Evolutionary conservation across 805 yeast genomes (phyloP), one percentile per base, ranked within the genome.

Genomic region (Kodamaea restingae): DNA sequence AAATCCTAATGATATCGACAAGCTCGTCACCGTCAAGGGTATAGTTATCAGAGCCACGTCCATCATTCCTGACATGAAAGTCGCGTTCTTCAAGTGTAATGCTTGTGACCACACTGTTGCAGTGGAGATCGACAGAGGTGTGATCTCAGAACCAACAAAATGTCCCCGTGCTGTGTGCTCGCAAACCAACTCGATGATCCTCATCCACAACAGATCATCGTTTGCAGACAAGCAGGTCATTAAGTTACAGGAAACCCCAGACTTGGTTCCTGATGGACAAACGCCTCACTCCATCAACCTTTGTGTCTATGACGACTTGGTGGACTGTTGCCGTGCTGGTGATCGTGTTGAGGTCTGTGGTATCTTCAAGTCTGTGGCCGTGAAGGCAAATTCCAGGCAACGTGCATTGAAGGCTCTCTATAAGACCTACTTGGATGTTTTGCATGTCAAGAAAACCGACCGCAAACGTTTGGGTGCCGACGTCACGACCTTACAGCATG

Each of bases 271-370:
- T 3, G 98, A 86, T 64, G 98, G 98, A 12, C 98, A 93, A 63
- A 93, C 98, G 2, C 98, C 98, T 1, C 98, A 93, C 61, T 83
- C 96, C 10, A 86, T 93, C 35, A 87, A 95, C 5, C 67, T 93
- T 20, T 88, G 96, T 67, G 95, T 87, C 1, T 93, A 91, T 57
- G 98, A 93, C 61, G 98, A 93, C 59, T 71, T 93, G 45, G 98
- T 93, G 1, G 98, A 93, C 60, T 74, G 85, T 39, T 84, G 95
- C 54, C 77, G 95, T 52, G 97, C 98, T 7, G 98, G 98, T 71
- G 98, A 93, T 61, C 77, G 97, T 43, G 76, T 93, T 34, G 96
- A 91, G 60, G 95, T 90, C 14, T 88, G 96, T 42, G 98, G 98
- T 45, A 83, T 95, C 28, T 93, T 88, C 67, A 76, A 96, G 59